phyloP scores from a whole-genome alignment of 495 filamentous ascomycete genomes.

The Aspergillus olivimuriae region DNA sequence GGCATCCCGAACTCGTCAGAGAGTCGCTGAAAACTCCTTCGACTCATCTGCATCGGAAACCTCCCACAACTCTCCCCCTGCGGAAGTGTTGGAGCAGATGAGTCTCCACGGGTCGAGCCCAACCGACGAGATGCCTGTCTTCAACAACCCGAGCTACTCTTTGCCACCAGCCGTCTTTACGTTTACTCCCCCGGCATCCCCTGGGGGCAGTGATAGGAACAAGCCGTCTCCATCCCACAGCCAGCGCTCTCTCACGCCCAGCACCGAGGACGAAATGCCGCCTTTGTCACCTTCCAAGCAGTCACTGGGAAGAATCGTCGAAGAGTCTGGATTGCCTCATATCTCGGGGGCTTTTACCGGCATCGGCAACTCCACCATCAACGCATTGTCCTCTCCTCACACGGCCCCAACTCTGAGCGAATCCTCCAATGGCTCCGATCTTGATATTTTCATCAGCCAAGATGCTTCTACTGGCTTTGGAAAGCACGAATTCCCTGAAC shows the following conservation, averaged over 20 bases:
- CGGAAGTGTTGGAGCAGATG: conserved; percentile 33
- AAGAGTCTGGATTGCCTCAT: conserved; percentile 18
- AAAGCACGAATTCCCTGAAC: conserved; percentile 26
- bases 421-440: conserved; percentile 34
- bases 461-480: conserved; percentile 27
- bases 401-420: conserved; percentile 35
- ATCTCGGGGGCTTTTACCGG: conserved; percentile 30
- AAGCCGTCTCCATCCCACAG: conserved; percentile 39
- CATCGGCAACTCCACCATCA: conserved; percentile 20
- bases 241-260: conserved; percentile 39
- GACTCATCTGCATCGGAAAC: conserved; percentile 30
- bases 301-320: conserved; percentile 16
- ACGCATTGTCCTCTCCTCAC: conserved; percentile 34
- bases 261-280: conserved; percentile 38
- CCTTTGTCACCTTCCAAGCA: conserved; percentile 26
- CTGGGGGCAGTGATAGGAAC: conserved; percentile 35
- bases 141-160: conserved; percentile 36
- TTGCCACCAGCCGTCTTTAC: conserved; percentile 37
- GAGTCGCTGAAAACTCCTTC: conserved; percentile 34
- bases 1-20: conserved; percentile 43
- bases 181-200: conserved; percentile 45
- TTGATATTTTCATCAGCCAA: conserved; percentile 42
- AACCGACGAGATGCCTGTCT: conserved; percentile 28
- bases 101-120: conserved; percentile 44
- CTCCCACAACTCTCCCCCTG: conserved; percentile 25